A percentile compares a stretch with the other conserved stretches of the same genome.
Conservation (phyloP, 108 stramenopile genomes). For the Pseudonitzschia delicatissima region DNA sequence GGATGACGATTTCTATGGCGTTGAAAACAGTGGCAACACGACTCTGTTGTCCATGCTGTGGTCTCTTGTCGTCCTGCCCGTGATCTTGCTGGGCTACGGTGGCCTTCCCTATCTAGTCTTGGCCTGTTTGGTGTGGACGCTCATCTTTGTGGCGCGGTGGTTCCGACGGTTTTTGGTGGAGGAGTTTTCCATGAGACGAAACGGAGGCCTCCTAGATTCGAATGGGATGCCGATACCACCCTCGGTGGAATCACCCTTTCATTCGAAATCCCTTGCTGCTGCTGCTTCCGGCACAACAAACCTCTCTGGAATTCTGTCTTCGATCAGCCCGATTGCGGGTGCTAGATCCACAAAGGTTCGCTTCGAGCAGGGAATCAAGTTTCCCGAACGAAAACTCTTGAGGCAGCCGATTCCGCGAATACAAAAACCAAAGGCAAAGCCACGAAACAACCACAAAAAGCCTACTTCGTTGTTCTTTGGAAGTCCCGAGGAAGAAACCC, state of each 20-base stretch:
- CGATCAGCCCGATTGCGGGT: background rate
- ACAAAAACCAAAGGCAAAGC: background rate
- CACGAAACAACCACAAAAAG: background rate
- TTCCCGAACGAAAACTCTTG: background rate
- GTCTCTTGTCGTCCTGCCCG: background rate
- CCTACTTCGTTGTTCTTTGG: background rate
- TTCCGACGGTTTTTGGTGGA: background rate
- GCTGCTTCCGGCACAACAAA: background rate
- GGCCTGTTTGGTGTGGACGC: background rate
- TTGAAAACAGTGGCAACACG: background rate
- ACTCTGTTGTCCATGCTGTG: background rate
- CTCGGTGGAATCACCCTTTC: background rate
- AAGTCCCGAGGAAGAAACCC: background rate
- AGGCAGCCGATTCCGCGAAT: background rate
- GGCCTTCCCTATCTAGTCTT: background rate
- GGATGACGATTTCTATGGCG: background rate
- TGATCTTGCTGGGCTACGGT: background rate
- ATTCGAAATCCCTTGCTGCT: background rate
- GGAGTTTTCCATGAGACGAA: background rate
- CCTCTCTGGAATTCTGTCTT: no score
- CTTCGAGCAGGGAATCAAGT: conserved; percentile 5
- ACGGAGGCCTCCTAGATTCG: no score
- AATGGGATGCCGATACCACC: no score
- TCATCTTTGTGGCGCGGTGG: background rate
- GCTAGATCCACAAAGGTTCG: background rate